phyloP scores from a whole-genome alignment of 2,329 filamentous ascomycete genomes.

The Raffaelea ambrosiae region DNA sequence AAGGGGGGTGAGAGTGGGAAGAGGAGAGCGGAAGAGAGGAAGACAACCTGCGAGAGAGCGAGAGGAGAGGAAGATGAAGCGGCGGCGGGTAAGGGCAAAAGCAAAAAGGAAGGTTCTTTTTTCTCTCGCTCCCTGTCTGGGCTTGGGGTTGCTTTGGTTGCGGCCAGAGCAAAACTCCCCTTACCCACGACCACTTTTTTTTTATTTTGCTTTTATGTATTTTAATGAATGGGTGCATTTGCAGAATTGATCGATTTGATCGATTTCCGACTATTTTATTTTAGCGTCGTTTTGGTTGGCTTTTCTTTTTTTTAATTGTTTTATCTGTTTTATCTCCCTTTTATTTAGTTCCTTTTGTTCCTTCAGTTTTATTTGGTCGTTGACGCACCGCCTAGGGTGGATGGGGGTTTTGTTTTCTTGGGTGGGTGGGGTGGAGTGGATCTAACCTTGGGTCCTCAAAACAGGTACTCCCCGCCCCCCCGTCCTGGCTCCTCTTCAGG shows the following conservation, averaged over 20 bases:
- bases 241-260: no score
- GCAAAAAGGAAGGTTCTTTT: conserved; percentile 9
- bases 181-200: conserved; percentile 14
- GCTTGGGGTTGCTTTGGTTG: conserved; percentile 14
- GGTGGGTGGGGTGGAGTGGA: conserved; percentile 10
- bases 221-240: no score
- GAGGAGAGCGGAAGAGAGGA: no score
- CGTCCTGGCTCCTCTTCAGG: conserved; percentile 8
- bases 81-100: conserved; percentile 10
- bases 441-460: conserved; percentile 11
- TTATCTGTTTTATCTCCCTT: no score
- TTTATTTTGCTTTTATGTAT: conserved; percentile 3
- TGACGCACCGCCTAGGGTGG: conserved; percentile 10
- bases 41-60: no score
- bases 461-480: conserved; percentile 8
- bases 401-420: conserved; percentile 4
- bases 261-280: conserved; percentile 1
- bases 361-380: conserved; percentile 5
- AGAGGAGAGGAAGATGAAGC: neutral
- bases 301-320: conserved; percentile 3
- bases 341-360: no score
- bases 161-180: conserved; percentile 13
- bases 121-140: conserved; percentile 10
- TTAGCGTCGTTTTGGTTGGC: conserved; percentile 2
- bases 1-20: neutral